Evolutionary conservation across 2,329 filamentous ascomycete genomes (phyloP).

Genomic region (Cladosporium sp.): DNA sequence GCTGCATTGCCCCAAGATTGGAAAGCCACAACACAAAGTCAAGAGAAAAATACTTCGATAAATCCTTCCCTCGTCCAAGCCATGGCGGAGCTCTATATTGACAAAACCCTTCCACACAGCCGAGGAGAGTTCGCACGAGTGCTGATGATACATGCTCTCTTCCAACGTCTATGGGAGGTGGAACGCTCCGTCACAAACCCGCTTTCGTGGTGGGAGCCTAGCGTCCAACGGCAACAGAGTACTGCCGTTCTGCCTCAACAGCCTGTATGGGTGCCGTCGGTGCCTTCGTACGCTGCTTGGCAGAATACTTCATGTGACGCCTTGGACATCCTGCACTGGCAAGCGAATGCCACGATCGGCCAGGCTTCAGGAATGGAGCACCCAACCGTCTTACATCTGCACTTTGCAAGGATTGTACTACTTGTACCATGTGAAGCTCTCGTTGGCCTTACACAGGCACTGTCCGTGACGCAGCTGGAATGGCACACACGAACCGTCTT

Average conservation of each 20-base stretch:
- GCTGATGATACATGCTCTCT: conserved; percentile 49
- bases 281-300: conserved; percentile 47
- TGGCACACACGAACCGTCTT: no score
- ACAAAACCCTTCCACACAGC: conserved; percentile 42
- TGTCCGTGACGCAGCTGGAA: no score
- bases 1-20: conserved; percentile 4
- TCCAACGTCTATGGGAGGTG: conserved; percentile 48
- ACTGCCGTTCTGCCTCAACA: conserved; percentile 14
- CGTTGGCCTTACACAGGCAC: background rate
- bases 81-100: conserved; percentile 45
- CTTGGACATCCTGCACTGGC: conserved; percentile 56
- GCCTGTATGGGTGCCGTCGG: conserved; percentile 44
- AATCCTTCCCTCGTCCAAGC: conserved; percentile 33
- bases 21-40: conserved; percentile 21
- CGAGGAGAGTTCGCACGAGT: conserved; percentile 48
- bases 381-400: conserved; percentile 53
- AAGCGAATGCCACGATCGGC: conserved; percentile 50
- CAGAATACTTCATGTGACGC: conserved; percentile 45
- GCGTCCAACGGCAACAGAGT: conserved; percentile 18
- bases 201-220: conserved; percentile 37
- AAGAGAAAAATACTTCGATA: conserved; percentile 1
- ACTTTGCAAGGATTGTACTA: conserved; percentile 51
- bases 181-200: conserved; percentile 42
- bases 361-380: conserved; percentile 50
- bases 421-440: conserved; percentile 40